A percentile compares a stretch with the other conserved stretches of the same genome.
Conservation (phyloP, 225 moss, liverwort and hornwort genomes). For the Pseudisothecium myosuroides region DNA sequence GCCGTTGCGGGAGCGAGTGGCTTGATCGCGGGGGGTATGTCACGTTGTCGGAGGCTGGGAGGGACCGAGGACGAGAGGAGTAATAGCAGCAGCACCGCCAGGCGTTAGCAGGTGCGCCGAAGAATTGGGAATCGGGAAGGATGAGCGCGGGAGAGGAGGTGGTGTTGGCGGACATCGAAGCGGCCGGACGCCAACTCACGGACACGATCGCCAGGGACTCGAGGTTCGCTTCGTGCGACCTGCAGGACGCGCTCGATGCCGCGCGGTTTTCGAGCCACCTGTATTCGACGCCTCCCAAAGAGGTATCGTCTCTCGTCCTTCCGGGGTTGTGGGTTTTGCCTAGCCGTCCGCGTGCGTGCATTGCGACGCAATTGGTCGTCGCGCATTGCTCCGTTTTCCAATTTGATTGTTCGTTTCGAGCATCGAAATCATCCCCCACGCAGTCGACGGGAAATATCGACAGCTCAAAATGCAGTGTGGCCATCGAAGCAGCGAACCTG, state of each 20-base stretch:
- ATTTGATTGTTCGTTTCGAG: neutral
- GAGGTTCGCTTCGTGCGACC: constrained; percentile 76
- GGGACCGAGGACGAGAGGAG: neutral
- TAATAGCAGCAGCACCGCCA: neutral
- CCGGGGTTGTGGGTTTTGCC: neutral
- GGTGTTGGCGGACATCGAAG: constrained; percentile 84
- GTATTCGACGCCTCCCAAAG: constrained; percentile 77
- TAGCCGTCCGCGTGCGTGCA: neutral
- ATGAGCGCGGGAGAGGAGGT: constrained; percentile 89
- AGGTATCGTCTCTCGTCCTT: constrained; percentile 32
- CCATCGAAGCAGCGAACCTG: neutral
- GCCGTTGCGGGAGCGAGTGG: neutral
- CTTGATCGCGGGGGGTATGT: constrained; percentile 9
- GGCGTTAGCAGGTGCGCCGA: neutral
- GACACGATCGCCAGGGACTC: constrained; percentile 83
- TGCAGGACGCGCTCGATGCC: constrained; percentile 77
- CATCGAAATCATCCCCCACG: neutral
- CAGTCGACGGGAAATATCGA: neutral
- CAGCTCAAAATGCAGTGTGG: neutral
- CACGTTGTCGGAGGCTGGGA: neutral
- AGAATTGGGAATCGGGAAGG: neutral
- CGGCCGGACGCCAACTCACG: constrained; percentile 81
- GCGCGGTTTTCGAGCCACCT: constrained; percentile 87
- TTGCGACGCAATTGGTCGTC: neutral
- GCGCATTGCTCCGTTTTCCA: neutral